Evolutionary conservation across 208 protist genomes (phyloP), one percentile per base, ranked within the genome.

Genomic region (Crithidia bombi): DNA sequence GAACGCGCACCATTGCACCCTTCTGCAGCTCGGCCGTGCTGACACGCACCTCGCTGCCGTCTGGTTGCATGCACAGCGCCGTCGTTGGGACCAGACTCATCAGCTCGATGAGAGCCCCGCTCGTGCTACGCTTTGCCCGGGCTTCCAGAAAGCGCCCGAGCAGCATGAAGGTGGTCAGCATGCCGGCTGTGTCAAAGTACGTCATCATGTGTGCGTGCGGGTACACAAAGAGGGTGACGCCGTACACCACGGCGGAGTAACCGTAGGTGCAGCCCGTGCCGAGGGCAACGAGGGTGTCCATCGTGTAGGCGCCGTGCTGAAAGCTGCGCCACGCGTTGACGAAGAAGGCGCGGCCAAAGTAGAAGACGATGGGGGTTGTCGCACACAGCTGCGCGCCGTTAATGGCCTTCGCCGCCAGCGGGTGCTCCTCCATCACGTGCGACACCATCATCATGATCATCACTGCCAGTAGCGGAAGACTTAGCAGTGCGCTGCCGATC

Each of bases 101-200:
- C 11, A 99, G 69, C 14, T 90, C 75, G 26, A 91, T 79, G 7
- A 99, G 73, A 0, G 96, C 97, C 1, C 89, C 75, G 15, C 83
- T 94, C 21, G 97, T 98, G 59, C 92, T 89, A 25, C 91, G 82
- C 74, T 98, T 98, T 17, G 98, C 98, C n/a, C 86, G 66, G 0
- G 83, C 81, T 78, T 99, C 98, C 1, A 99, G 83, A 49, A 91
- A 98, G 65, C 96, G 94, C 2, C 98, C 98, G 3, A 99, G 83
- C 55, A 98, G 85, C 83, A 99, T 97, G 66, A 99, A 98, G 11
- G 91, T 90, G 5, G 98, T 93, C 7, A 99, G 79, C 75, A 97
- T 91, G 28, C 90, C 94, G 0, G 93, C 89, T 5, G 98, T 98
- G 70, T 99, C 97, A 73, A 99, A 99, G 71, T 98, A 98, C 17